Evolutionary conservation across 805 yeast species (phyloP), one percentile per base, ranked within the genome.

Genomic region (Helenozyma rhizophorensis): DNA sequence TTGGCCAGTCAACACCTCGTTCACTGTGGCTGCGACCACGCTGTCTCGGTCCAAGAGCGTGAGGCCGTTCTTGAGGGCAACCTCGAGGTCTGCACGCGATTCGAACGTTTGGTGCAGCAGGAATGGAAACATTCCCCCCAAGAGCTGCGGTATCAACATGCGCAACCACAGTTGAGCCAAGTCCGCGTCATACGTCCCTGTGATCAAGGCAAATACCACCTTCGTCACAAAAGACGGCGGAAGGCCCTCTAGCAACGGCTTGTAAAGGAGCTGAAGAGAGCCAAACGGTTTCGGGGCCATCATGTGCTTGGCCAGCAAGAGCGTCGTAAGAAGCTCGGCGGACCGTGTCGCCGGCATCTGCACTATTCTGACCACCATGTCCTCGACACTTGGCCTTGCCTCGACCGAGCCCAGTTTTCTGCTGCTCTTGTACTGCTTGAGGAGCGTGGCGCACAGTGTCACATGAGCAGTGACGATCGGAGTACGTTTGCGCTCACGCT

Each of bases 121-220:
- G 21, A 39, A 23, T 6, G 39, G 39, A 14, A 25, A 39, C 6
- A 32, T 24, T 6, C 35, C 28, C 9, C 17, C 22, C 9, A 19
- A 10, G 9, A 31, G 13, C n/a, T 21, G 12, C 11, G 30, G 33
- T 2, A 18, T 10, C 14, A 29, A 22, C 13, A 15, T n/a, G 1
- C 10, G 21, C 14, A 34, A 2, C 33, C 33, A 34, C 2, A 25
- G 16, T 2, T n/a, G 18, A 5, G 19, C 19, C 5, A 5, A 17
- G 5, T 5, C 19, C 23, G 25, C n/a, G 13, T 14, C 9, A 4
- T 22, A 13, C n/a, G 13, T 23, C 22, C 25, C 25, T 13, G 25
- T 26, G 16, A 28, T 19, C 18, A 36, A 27, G 18, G 27, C 27
- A 14, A 31, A 33, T 3, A 28, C 17, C 14, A 28, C 16, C 23